Evolutionary conservation across 2,329 filamentous ascomycete species (phyloP).

Genomic region (Paecilomyces dactylethromorphus): DNA sequence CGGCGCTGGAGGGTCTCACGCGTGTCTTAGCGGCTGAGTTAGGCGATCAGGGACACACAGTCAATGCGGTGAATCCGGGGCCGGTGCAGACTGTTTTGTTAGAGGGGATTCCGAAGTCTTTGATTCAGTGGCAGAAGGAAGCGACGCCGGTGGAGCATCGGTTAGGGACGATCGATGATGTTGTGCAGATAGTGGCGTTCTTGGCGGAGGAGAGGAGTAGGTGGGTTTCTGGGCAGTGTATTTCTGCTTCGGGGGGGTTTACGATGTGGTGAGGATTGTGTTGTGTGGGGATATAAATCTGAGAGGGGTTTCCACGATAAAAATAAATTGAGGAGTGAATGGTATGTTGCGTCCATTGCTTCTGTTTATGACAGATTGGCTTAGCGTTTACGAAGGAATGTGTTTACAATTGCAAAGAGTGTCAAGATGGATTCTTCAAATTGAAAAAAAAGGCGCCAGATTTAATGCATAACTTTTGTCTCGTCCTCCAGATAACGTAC

Average conservation of each 20-base stretch:
- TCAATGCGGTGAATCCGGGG: constrained; percentile 55
- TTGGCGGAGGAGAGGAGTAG: constrained; percentile 44
- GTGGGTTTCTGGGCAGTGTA: constrained; percentile 51
- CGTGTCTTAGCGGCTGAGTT: constrained; percentile 54
- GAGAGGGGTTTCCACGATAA: no score
- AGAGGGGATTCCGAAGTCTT: constrained; percentile 43
- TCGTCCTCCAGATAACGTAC: not conserved
- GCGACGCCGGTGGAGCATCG: constrained; percentile 47
- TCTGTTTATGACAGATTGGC: no score
- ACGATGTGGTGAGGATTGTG: constrained; percentile 16
- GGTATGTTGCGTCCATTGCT: no score
- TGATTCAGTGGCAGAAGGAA: constrained; percentile 45
- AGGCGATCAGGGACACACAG: constrained; percentile 51
- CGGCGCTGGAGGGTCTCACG: constrained; percentile 55
- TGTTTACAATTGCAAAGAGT: no score
- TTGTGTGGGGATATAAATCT: not conserved
- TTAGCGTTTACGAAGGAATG: no score
- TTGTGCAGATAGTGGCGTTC: constrained; percentile 52
- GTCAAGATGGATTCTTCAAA: no score
- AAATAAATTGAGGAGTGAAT: no score
- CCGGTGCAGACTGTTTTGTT: constrained; percentile 55
- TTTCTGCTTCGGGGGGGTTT: constrained; percentile 49
- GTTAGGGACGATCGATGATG: constrained; percentile 47
- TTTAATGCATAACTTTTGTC: not conserved
- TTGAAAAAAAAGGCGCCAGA: not conserved